Evolutionary conservation across 1,284 basidiomycete genomes (phyloP).

Genomic region (Naganishia sp.): DNA sequence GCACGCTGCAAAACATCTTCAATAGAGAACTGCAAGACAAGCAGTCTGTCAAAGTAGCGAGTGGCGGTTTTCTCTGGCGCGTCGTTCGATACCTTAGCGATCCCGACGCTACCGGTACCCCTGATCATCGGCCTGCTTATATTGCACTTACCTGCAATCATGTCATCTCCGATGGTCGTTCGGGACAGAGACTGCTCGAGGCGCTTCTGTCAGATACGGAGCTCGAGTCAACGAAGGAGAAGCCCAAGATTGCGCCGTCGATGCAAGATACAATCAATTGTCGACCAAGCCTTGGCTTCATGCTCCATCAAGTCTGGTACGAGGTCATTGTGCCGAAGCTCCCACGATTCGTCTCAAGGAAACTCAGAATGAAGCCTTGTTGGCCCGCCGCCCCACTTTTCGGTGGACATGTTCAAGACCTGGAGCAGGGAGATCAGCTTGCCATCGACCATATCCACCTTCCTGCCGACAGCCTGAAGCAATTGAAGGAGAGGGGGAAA

Average conservation of each 20-base stretch:
- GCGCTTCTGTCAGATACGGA: not conserved
- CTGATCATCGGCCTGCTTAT: not conserved
- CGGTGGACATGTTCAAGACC: no score
- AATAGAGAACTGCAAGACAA: not conserved
- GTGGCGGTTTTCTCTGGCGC: slow-evolving; percentile 9
- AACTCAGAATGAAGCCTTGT: slow-evolving; percentile 31
- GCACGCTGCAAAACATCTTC: slow-evolving; percentile 5
- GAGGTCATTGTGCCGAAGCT: slow-evolving; percentile 43
- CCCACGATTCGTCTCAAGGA: slow-evolving; percentile 39
- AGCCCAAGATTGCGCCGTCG: not conserved
- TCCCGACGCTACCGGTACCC: not conserved
- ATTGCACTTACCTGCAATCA: slow-evolving; percentile 14
- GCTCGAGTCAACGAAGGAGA: not conserved
- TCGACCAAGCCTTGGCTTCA: not conserved
- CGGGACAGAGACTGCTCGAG: not conserved
- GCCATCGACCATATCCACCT: slow-evolving; percentile 32
- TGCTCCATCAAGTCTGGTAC: slow-evolving; percentile 40
- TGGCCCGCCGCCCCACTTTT: slow-evolving; percentile 39
- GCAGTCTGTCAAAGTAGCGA: not conserved
- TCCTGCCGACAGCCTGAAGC: slow-evolving; percentile 26
- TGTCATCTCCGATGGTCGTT: slow-evolving; percentile 1
- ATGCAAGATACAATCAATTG: slow-evolving; percentile 3
- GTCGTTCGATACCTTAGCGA: not conserved
- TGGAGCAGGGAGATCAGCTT: not conserved
- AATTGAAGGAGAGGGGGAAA: slow-evolving; percentile 36